Evolutionary conservation across 2,329 filamentous ascomycete genomes (phyloP), one percentile per base, ranked within the genome.

Genomic region (Arthrobotrys megalospora): DNA sequence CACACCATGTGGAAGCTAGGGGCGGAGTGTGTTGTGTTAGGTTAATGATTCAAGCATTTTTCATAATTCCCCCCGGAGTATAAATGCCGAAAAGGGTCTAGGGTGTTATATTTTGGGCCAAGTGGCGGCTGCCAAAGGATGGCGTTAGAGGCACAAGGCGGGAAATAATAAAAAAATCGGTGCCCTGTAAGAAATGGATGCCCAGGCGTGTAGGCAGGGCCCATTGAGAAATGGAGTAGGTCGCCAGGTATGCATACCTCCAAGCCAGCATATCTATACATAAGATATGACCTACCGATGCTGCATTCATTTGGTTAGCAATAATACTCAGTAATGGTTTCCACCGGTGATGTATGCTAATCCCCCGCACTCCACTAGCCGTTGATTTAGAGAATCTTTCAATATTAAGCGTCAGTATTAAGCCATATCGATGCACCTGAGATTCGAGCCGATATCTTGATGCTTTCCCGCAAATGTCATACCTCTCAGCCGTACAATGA

Each of bases 221-320:
- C 58, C 38, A 3, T 45, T 19, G 14, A 45, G 32, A 72, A 63
- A 71, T 72, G 58, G 47, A 45, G 24, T 43, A 16, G 6, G 43
- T 50, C 19, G 38, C 28, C 10, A 64, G 58, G 68, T 65, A 64
- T 72, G 68, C 47, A 14, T 55, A 41, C 48, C 36, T 38, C 66
- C 16, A 19, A 36, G 32, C 58, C 24, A 16, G 53, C 28, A 70
- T 43, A 52, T 32, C 28, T 45, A 21, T 32, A 32, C 36, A 14
- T 43, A 43, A 43, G 11, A 41, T 41, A 60, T 60, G 6, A 21
- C 53, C 12, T 24, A 5, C 53, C 21, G 14, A 32, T 19, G 19
- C 36, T 43, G 11, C 36, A 43, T 43, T 60, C 55, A 60, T 60
- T 43, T 43, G 16, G 19, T 19, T n/a, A 36, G 19, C 16, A 28